A percentile compares a stretch with the other conserved stretches of the same genome.
These are phyloP conservation scores for Naematelia aurantialba DNA, from an alignment of 768 basidiomycete species.

Conservation along the genomic window DNA sequence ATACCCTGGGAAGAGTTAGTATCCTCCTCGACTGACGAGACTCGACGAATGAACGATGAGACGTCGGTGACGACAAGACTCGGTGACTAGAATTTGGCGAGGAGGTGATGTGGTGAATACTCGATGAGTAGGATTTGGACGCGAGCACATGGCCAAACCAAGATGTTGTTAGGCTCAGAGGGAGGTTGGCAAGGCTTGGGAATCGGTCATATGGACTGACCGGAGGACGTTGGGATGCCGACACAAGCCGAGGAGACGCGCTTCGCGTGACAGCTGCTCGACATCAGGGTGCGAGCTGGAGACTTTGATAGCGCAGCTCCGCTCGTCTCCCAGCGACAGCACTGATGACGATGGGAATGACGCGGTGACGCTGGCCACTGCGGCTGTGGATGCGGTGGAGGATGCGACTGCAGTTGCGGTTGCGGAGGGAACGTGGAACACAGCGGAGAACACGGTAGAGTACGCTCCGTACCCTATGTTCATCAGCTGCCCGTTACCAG, in stretches of 20 bases:
- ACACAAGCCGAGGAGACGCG: slow-evolving; percentile 27
- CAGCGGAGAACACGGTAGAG: slow-evolving; percentile 80
- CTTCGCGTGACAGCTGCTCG: slow-evolving; percentile 53
- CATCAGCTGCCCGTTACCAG: too few species aligned
- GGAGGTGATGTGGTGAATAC: too few species aligned
- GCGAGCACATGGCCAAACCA: neutral
- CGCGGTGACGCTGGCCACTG: neutral
- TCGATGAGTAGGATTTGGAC: neutral
- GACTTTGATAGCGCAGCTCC: slow-evolving; percentile 43
- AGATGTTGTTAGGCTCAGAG: neutral
- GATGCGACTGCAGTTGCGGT: slow-evolving; percentile 10
- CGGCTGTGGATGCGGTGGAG: neutral
- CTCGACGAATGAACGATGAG: too few species aligned
- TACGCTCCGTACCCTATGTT: slow-evolving; percentile 77
- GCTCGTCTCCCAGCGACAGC: neutral
- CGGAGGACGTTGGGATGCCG: slow-evolving; percentile 66
- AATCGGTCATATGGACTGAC: too few species aligned
- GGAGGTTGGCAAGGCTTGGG: neutral
- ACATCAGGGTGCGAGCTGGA: slow-evolving; percentile 57
- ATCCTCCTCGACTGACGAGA: neutral
- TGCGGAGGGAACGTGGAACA: slow-evolving; percentile 56
- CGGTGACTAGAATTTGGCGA: too few species aligned
- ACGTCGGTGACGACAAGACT: too few species aligned
- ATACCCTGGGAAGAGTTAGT: slow-evolving; percentile 14
- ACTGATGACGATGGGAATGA: neutral